These are phyloP conservation scores for Aphanomyces euteiches DNA, from an alignment of 352 stramenopile genomes.

Conservation along the genomic window DNA sequence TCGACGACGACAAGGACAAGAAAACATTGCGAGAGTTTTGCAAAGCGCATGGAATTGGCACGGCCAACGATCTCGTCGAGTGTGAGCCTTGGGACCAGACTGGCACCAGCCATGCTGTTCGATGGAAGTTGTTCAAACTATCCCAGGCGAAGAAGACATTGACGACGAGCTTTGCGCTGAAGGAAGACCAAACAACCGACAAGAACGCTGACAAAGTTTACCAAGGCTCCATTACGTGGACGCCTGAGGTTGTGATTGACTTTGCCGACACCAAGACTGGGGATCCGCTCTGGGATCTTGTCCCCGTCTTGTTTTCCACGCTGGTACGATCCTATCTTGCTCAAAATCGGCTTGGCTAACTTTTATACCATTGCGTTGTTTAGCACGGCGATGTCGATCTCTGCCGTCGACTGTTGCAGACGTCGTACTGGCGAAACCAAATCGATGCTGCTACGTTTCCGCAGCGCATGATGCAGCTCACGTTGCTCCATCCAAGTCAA, in stretches of 20 bases:
- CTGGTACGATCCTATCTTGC: slow-evolving; percentile 45
- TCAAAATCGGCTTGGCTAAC: not conserved
- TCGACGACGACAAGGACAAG: no score
- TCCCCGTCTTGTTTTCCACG: slow-evolving; percentile 72
- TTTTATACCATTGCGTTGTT: slow-evolving; percentile 19
- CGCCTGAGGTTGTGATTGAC: slow-evolving; percentile 72
- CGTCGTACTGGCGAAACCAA: slow-evolving; percentile 62
- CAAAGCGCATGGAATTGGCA: not conserved
- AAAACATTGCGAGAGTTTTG: not conserved
- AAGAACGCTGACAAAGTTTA: slow-evolving; percentile 37
- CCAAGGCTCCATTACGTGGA: slow-evolving; percentile 50
- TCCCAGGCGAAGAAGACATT: not conserved
- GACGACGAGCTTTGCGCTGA: not conserved
- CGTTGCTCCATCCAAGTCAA: slow-evolving; percentile 67
- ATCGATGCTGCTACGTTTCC: slow-evolving; percentile 7
- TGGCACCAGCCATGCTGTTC: not conserved
- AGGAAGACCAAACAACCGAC: not conserved
- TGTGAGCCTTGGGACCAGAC: not conserved
- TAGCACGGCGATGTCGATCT: slow-evolving; percentile 66
- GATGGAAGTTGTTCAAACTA: not conserved
- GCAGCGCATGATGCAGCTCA: slow-evolving; percentile 62
- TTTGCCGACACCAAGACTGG: slow-evolving; percentile 84
- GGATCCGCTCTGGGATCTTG: slow-evolving; percentile 82
- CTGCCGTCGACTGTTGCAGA: slow-evolving; percentile 52
- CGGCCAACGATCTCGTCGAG: not conserved